Conservation (phyloP, 1,284 basidiomycete species). For the Heterobasidion irregulare region DNA sequence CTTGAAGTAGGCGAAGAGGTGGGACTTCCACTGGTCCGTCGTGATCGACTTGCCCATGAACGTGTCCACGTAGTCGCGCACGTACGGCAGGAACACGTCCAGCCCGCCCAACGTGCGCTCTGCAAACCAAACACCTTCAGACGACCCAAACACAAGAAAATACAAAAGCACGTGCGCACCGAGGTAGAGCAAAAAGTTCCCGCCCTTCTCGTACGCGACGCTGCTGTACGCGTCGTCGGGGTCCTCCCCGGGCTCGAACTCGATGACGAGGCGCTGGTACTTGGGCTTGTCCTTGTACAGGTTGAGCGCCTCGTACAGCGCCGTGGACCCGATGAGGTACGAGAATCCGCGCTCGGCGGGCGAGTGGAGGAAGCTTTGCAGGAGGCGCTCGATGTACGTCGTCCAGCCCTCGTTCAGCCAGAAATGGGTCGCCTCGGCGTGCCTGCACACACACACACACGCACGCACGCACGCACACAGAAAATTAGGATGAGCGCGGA, state of each 20-base stretch:
- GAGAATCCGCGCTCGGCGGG: slow-evolving; percentile 79
- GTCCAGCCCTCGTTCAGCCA: slow-evolving; percentile 96
- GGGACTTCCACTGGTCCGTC: slow-evolving; percentile 82
- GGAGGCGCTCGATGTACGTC: slow-evolving; percentile 86
- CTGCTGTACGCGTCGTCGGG: slow-evolving; percentile 76
- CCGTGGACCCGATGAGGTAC: slow-evolving; percentile 55
- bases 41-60: slow-evolving; percentile 82
- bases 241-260: slow-evolving; percentile 80
- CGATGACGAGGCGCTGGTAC: slow-evolving; percentile 82
- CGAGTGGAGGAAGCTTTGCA: slow-evolving; percentile 69
- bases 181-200: slow-evolving; percentile 63
- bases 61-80: slow-evolving; percentile 72
- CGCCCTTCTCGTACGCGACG: slow-evolving; percentile 71
- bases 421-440: slow-evolving; percentile 70
- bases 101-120: slow-evolving; percentile 84
- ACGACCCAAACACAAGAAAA: neutral
- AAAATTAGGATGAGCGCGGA: neutral
- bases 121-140: slow-evolving; percentile 17
- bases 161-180: slow-evolving; percentile 27
- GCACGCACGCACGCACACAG: too few species aligned
- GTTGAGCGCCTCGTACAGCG: slow-evolving; percentile 65
- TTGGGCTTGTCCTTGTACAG: slow-evolving; percentile 52
- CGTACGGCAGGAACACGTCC: slow-evolving; percentile 78
- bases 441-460: slow-evolving; percentile 26
- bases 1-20: slow-evolving; percentile 77